Conservation (phyloP, 352 stramenopile species). For the Pythium apleroticum region DNA sequence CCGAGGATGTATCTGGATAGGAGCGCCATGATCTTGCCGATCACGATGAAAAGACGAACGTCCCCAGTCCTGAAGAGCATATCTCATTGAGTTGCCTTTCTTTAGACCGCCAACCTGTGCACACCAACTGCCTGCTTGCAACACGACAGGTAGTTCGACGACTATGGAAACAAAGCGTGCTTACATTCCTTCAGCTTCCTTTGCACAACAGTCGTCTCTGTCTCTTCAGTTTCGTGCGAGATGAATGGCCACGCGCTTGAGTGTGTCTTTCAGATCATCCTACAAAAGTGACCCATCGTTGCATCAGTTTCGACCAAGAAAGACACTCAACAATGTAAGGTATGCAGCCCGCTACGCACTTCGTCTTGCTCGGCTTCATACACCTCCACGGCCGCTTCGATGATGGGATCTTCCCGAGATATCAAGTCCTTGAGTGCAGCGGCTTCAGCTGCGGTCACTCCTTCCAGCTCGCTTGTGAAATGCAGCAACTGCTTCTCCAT, state of each 20-base stretch:
- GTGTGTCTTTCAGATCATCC: slow-evolving; percentile 55
- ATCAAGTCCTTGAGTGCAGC: slow-evolving; percentile 44
- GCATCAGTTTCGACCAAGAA: background rate
- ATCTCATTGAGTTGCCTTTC: too few species aligned
- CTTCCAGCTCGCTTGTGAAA: slow-evolving; percentile 12
- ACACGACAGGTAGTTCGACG: background rate
- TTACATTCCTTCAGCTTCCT: background rate
- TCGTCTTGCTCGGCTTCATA: slow-evolving; percentile 47
- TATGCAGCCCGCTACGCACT: too few species aligned
- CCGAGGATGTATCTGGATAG: too few species aligned
- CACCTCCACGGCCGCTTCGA: slow-evolving; percentile 40
- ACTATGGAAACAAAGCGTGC: background rate
- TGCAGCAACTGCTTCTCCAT: slow-evolving; percentile 31
- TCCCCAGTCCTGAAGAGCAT: too few species aligned
- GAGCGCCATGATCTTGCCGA: too few species aligned
- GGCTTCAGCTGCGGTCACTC: slow-evolving; percentile 26
- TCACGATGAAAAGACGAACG: too few species aligned
- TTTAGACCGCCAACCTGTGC: too few species aligned
- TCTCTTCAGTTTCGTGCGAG: slow-evolving; percentile 4
- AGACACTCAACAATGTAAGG: too few species aligned
- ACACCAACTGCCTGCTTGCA: background rate
- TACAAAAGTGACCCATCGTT: slow-evolving; percentile 14
- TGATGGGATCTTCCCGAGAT: slow-evolving; percentile 35
- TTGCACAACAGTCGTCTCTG: background rate
- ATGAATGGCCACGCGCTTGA: slow-evolving; percentile 44